Evolutionary conservation across 2,329 filamentous ascomycete genomes (phyloP).

Genomic region (Paraphoma sp.): DNA sequence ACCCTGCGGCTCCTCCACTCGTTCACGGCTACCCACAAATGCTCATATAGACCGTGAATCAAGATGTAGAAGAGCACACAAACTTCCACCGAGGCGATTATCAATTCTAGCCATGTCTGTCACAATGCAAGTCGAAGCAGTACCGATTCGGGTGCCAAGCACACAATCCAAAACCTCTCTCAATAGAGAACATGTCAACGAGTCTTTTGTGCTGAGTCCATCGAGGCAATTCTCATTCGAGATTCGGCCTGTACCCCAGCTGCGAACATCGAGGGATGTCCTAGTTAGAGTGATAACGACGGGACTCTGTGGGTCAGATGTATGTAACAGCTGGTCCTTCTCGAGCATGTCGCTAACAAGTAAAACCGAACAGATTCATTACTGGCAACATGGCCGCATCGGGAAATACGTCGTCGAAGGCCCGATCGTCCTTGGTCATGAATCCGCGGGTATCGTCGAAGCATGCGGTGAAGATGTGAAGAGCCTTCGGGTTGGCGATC

Average conservation of each 20-base stretch:
- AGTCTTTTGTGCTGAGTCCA: conserved; percentile 11
- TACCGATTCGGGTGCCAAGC: not conserved
- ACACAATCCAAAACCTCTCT: not conserved
- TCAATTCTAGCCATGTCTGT: not conserved
- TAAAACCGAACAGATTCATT: conserved; percentile 51
- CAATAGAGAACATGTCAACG: conserved; percentile 1
- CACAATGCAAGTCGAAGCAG: not conserved
- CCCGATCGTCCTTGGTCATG: conserved; percentile 32
- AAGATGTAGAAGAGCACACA: not conserved
- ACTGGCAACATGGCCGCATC: conserved; percentile 25
- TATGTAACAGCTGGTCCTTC: conserved; percentile 7
- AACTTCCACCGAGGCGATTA: not conserved
- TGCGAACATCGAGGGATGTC: conserved; percentile 71
- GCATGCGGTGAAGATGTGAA: conserved; percentile 24
- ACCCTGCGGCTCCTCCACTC: not conserved
- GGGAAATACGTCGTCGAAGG: conserved; percentile 18
- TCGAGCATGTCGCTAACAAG: not conserved
- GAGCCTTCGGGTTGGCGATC: conserved; percentile 23
- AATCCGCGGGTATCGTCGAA: conserved; percentile 27
- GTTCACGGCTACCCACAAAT: not conserved
- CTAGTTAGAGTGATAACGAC: conserved; percentile 80
- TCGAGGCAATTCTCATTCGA: conserved; percentile 56
- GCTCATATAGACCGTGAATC: not conserved
- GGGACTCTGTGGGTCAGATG: conserved; percentile 77
- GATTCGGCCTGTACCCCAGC: conserved; percentile 70